Conservation (phyloP, 768 basidiomycete genomes). For the Psilocybe sp. region DNA sequence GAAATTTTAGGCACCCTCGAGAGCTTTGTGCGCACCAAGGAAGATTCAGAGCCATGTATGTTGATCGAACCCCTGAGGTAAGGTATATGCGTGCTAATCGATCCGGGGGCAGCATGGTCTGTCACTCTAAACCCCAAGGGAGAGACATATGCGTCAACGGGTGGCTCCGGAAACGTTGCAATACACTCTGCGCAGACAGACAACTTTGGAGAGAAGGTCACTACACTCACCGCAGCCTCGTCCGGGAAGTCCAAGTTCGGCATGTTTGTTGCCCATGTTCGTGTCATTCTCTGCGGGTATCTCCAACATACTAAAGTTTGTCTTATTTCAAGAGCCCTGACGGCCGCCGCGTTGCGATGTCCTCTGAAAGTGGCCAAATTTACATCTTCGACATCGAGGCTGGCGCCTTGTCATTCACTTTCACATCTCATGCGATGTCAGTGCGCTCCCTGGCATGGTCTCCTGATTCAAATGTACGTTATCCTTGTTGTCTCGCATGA, state of each 20-base stretch:
- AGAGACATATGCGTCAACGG: constrained; percentile 72
- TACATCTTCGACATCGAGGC: constrained; percentile 82
- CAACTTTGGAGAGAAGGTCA: constrained; percentile 65
- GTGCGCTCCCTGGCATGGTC: constrained; percentile 90
- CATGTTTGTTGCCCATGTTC: constrained; percentile 67
- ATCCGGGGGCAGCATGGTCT: constrained; percentile 62
- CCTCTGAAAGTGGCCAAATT: constrained; percentile 85
- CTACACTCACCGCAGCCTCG: constrained; percentile 37
- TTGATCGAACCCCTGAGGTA: constrained; percentile 6
- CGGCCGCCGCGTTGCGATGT: constrained; percentile 76
- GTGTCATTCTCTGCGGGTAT: constrained; percentile 1
- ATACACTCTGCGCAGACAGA: constrained; percentile 67
- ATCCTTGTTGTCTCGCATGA: constrained; percentile 6
- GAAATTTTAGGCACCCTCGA: constrained; percentile 64
- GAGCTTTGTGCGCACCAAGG: constrained; percentile 62
- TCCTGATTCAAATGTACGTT: constrained; percentile 76
- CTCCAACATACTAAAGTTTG: background rate
- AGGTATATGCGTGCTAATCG: constrained; percentile 4
- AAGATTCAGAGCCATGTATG: constrained; percentile 70
- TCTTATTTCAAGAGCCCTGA: constrained; percentile 71
- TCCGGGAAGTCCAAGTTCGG: constrained; percentile 78
- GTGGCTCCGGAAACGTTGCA: constrained; percentile 65
- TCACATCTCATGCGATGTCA: constrained; percentile 86
- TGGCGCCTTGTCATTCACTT: constrained; percentile 61
- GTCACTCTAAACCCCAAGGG: constrained; percentile 78